These are phyloP conservation scores for Neurospora sp. DNA, from an alignment of 495 filamentous ascomycete genomes.

Conservation along the genomic window DNA sequence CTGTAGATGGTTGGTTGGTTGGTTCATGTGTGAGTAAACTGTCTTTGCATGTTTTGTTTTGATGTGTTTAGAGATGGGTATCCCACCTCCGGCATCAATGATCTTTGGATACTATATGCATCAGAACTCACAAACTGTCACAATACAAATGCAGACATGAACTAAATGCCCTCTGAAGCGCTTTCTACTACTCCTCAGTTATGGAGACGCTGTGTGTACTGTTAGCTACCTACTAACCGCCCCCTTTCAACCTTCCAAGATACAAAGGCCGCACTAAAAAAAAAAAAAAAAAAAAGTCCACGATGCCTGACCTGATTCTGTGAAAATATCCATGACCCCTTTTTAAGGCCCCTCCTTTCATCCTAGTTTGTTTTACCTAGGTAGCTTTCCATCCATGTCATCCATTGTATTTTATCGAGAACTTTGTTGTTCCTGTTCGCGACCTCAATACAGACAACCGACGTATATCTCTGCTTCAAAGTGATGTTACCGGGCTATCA, in stretches of 20 bases:
- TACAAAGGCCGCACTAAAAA: neutral
- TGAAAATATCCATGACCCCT: neutral
- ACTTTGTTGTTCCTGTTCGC: neutral
- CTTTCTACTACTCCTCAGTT: neutral
- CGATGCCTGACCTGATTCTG: neutral
- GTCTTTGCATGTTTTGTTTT: no score
- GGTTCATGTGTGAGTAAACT: no score
- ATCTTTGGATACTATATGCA: no score
- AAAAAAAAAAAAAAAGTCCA: neutral
- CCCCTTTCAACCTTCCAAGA: neutral
- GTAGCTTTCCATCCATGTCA: no score
- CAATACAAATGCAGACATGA: neutral
- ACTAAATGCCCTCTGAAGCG: neutral
- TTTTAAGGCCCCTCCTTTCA: neutral
- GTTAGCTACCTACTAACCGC: neutral
- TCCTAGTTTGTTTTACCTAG: neutral
- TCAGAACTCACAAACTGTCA: neutral
- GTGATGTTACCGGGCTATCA: neutral
- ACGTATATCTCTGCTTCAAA: neutral
- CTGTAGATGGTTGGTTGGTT: neutral
- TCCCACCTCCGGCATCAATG: no score
- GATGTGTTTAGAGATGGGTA: no score
- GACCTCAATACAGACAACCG: neutral
- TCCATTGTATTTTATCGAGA: neutral
- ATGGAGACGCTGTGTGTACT: neutral